A percentile compares a stretch with the other conserved stretches of the same genome.
Conservation (phyloP, 1,284 basidiomycete species). For the Mycena citricolor region DNA sequence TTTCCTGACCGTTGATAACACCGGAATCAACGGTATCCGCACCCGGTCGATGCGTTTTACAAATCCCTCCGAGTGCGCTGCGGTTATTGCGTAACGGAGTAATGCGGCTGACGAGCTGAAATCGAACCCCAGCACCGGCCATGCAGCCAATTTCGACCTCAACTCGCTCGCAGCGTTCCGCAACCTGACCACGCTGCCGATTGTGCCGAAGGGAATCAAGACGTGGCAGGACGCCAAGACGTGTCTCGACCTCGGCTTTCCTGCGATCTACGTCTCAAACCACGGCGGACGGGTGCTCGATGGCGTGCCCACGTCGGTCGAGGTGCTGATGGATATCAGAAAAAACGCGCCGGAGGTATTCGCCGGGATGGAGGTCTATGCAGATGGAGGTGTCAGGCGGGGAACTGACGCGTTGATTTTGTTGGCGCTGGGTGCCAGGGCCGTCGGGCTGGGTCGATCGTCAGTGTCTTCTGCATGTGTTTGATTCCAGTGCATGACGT, state of each 20-base stretch:
- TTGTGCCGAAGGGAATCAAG: conserved; percentile 34
- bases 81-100: no score
- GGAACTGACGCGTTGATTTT: conserved; percentile 29
- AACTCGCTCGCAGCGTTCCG: conserved; percentile 28
- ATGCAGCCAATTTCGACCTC: conserved; percentile 27
- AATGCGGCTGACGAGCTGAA: conserved; percentile 1
- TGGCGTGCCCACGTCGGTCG: conserved; percentile 33
- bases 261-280: conserved; percentile 36
- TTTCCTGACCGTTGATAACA: conserved; percentile 35
- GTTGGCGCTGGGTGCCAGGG: conserved; percentile 30
- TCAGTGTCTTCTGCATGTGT: conserved; percentile 6
- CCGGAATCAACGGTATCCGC: conserved; percentile 30
- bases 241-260: conserved; percentile 35
- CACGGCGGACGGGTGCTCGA: conserved; percentile 39
- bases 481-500: background rate
- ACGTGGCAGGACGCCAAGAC: conserved; percentile 33
- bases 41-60: conserved; percentile 28
- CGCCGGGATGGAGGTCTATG: conserved; percentile 31
- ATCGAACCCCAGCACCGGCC: conserved; percentile 22
- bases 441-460: conserved; percentile 30
- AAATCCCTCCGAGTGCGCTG: conserved; percentile 20
- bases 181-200: conserved; percentile 29
- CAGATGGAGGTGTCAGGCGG: conserved; percentile 31
- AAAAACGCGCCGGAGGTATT: conserved; percentile 31
- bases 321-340: conserved; percentile 34